Percentiles rank a stretch among this genome's conserved stretches.
Conservation (phyloP, 139 green algal species). For the Chlamydomonas urium region DNA sequence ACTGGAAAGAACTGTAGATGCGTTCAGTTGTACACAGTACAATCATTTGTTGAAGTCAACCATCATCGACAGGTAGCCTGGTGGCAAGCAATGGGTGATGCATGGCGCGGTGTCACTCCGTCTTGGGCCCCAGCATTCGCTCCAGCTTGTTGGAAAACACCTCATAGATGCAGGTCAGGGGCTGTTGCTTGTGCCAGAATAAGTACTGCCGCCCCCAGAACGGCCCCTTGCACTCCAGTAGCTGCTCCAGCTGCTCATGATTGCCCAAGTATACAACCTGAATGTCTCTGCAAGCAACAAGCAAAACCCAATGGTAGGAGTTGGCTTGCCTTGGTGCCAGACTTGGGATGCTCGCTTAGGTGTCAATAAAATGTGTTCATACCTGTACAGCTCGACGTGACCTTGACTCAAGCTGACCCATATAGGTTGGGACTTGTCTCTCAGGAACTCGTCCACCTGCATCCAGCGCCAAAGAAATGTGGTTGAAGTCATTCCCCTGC, state of each 20-base stretch:
- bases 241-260: slow-evolving; percentile 47
- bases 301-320: background rate
- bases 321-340: background rate
- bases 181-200: slow-evolving; percentile 80
- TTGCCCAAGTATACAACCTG: slow-evolving; percentile 66
- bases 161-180: slow-evolving; percentile 95
- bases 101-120: too few species aligned
- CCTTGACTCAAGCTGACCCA: slow-evolving; percentile 75
- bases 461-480: too few species aligned
- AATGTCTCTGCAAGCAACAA: slow-evolving; percentile 49
- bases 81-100: background rate
- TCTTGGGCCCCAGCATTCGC: slow-evolving; percentile 22
- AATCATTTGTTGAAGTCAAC: too few species aligned
- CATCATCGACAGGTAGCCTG: too few species aligned
- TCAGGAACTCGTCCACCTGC: slow-evolving; percentile 24
- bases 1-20: too few species aligned
- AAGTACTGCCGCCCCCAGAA: slow-evolving; percentile 92
- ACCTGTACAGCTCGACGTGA: slow-evolving; percentile 75
- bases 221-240: slow-evolving; percentile 49
- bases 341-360: background rate
- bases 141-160: slow-evolving; percentile 67
- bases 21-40: too few species aligned
- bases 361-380: background rate
- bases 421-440: slow-evolving; percentile 71
- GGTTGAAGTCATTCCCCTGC: too few species aligned